A percentile compares a stretch with the other conserved stretches of the same genome.
Evolutionary conservation across 2,329 filamentous ascomycete genomes (phyloP).

Genomic region (Hypoxylon sp.): DNA sequence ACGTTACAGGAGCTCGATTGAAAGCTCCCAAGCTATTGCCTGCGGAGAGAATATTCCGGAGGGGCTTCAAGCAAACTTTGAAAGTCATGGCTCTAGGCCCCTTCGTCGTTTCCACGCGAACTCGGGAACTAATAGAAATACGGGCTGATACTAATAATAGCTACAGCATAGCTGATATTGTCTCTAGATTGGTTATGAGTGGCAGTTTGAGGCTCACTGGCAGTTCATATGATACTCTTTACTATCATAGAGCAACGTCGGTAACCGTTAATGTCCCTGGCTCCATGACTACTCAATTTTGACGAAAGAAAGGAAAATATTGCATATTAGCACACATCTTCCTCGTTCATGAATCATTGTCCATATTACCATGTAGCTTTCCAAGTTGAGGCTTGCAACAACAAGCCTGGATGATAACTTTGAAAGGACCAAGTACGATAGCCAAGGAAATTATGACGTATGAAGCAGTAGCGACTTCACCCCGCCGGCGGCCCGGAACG

Average conservation of each 20-base stretch:
- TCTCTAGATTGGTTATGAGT: background rate
- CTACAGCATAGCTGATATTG: background rate
- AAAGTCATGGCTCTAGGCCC: background rate
- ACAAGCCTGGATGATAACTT: background rate
- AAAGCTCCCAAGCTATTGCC: background rate
- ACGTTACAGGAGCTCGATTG: conserved; percentile 12
- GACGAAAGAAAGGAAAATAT: background rate
- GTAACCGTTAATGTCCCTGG: background rate
- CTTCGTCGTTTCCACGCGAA: background rate
- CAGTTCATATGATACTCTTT: background rate
- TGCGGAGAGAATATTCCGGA: conserved; percentile 25
- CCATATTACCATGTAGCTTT: background rate
- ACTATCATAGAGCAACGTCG: background rate
- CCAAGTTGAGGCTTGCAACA: background rate
- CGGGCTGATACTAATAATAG: background rate
- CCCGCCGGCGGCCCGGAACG: no score
- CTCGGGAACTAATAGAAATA: background rate
- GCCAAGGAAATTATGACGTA: conserved; percentile 20
- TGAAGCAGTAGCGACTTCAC: background rate
- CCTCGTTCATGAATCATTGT: background rate
- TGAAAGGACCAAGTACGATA: background rate
- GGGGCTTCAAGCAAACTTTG: background rate
- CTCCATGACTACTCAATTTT: background rate
- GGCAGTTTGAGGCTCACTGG: background rate
- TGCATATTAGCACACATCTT: background rate